A percentile compares a stretch with the other conserved stretches of the same genome.
phyloP scores from a whole-genome alignment of 306 rosid genomes.

The Erythrophleum fordii region DNA sequence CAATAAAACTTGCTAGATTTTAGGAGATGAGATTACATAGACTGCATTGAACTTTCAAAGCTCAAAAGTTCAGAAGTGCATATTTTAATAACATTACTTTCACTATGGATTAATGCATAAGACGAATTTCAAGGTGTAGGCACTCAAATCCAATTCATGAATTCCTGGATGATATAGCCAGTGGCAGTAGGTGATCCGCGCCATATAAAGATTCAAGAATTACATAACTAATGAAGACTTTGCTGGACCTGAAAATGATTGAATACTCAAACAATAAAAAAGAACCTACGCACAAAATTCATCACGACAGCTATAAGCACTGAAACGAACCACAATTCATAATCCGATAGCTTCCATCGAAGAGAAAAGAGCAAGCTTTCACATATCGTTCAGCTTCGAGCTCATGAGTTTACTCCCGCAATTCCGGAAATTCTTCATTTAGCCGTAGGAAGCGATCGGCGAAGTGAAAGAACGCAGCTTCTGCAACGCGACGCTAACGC shows the following conservation, averaged over 20 bases:
- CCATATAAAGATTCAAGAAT: not conserved
- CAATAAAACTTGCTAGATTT: not conserved
- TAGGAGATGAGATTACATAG: not conserved
- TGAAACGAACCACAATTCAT: not conserved
- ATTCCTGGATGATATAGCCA: not conserved
- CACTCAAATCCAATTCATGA: not conserved
- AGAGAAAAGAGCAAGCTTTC: not conserved
- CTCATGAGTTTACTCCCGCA: not conserved
- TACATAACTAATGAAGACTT: not conserved
- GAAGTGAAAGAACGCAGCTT: not conserved
- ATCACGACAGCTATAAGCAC: not conserved
- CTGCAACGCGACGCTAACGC: not conserved
- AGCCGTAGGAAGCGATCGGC: not conserved
- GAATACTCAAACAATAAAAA: not conserved
- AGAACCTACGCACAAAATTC: not conserved
- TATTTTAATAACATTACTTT: not conserved
- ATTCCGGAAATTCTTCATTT: not conserved
- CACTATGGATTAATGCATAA: not conserved
- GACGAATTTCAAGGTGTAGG: not conserved
- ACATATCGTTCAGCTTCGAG: not conserved
- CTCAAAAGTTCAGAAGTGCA: not conserved
- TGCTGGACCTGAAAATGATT: not conserved
- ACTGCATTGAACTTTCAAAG: not conserved
- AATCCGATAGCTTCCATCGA: not conserved
- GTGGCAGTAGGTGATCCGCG: not conserved